Base-by-base conservation (phyloP, 495 filamentous ascomycete genomes). In the Elaphomyces granulatus region DNA sequence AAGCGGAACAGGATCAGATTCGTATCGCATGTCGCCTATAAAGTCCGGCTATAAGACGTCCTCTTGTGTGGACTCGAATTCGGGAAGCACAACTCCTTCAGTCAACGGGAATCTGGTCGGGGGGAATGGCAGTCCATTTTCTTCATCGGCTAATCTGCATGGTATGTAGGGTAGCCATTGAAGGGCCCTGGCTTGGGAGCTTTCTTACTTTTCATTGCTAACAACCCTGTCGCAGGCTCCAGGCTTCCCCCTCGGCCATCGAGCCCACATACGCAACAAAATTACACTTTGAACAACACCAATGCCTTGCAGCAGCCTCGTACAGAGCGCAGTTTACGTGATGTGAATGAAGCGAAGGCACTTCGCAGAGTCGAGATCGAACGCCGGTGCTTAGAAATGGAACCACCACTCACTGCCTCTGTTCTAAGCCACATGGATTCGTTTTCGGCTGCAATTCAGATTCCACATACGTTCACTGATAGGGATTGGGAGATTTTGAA, bases 391-490 rank as follows among this genome's bases (percentile, higher is more conserved):
- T 48, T 67, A 51, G 55, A 64, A 18, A 55, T 87, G 12, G 50
- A 72, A 26, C 81, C 80, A 10, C 77, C 80, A 14, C 50, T 87
- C 32, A 48, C 55, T 16, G 52, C 75, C 20, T 60, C 61, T 41
- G 57, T 82, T 10, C 61, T 86, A 26, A 63, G 61, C 30, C 74
- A 77, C 41, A 78, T 84, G 51, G 70, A 77, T 7, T 71, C 80
- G 0, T 85, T 81, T 45, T 71, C 78, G 45, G 77, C 77, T 10
- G 76, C 82, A 10, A 66, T 77, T 26, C 72, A 81, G 30, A 81
- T 83, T 33, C 65, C 71, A 12, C 58, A 65, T 15, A 71, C 73
- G 19, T 56, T 87, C 33, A 73, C 70, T 43, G 79, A 83, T 33
- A 54, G 60, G 15, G 72, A 70, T 0, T 86, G 80, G 80, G 60